Conservation (phyloP, 345 rosid genomes). For the Ceriops tagal region DNA sequence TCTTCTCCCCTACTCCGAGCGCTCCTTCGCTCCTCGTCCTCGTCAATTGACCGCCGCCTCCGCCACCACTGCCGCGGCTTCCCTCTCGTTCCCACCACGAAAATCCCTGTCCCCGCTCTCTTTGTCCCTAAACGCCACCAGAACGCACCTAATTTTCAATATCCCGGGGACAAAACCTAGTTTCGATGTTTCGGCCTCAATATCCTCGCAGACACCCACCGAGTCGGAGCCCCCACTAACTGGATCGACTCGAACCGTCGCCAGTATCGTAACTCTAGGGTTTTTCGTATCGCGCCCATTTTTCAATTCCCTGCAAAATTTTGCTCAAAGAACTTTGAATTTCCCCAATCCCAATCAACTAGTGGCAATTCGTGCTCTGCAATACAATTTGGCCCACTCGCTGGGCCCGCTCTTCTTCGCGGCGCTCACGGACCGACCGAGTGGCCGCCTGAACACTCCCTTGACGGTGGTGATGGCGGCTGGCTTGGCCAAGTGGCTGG, state of each 20-base stretch:
- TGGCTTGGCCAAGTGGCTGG: slow-evolving; percentile 83
- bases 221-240: not conserved
- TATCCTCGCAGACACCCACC: not conserved
- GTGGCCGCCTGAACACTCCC: slow-evolving; percentile 61
- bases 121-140: not conserved
- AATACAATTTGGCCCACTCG: slow-evolving; percentile 18
- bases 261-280: slow-evolving; percentile 17
- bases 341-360: slow-evolving; percentile 25
- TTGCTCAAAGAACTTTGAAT: slow-evolving; percentile 15
- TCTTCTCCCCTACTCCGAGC: not conserved
- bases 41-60: not conserved
- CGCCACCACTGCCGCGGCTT: not conserved
- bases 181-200: slow-evolving; percentile 13
- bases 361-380: slow-evolving; percentile 28
- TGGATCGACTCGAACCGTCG: slow-evolving; percentile 23
- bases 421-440: slow-evolving; percentile 43
- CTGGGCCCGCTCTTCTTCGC: slow-evolving; percentile 69
- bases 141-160: not conserved
- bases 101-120: not conserved
- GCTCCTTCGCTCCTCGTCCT: not conserved
- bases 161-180: slow-evolving; percentile 1
- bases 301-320: slow-evolving; percentile 1
- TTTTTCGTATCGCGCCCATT: slow-evolving; percentile 10
- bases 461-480: slow-evolving; percentile 69
- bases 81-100: not conserved